Conservation (phyloP, 345 rosid species). For the Laguncularia racemosa region DNA sequence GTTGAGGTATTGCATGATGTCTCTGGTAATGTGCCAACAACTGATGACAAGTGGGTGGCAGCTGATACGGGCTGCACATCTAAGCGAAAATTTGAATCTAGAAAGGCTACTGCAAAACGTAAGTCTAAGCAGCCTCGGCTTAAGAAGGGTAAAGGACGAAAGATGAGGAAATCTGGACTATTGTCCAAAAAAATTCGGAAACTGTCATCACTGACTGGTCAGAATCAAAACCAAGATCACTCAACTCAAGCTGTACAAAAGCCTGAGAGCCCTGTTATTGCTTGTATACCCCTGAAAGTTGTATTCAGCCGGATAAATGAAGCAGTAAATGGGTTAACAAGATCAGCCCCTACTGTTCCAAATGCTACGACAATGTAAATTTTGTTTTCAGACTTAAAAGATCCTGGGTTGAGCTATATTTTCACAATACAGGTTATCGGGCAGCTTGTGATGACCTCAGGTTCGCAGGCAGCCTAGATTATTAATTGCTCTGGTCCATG, state of each 20-base stretch:
- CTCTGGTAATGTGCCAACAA: constrained; percentile 15
- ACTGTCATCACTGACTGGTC: constrained; percentile 69
- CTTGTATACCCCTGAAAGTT: constrained; percentile 81
- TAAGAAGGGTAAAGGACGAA: constrained; percentile 2
- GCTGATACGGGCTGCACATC: not conserved
- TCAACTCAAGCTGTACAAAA: constrained; percentile 39
- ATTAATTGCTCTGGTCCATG: no score
- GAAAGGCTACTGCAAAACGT: no score
- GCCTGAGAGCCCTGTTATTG: constrained; percentile 51
- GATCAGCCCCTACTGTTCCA: constrained; percentile 14
- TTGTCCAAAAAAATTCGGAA: constrained; percentile 65
- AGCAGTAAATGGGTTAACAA: constrained; percentile 67
- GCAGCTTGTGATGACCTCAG: no score
- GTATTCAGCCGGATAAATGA: constrained; percentile 90
- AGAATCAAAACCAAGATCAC: constrained; percentile 27
- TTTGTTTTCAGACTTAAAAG: no score
- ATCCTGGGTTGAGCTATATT: no score
- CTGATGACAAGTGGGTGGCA: not conserved
- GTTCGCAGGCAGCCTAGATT: no score
- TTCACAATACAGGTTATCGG: no score
- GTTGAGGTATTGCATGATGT: constrained; percentile 40
- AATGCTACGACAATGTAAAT: no score
- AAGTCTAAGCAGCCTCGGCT: no score
- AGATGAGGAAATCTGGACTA: constrained; percentile 37
- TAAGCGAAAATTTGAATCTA: no score